Evolutionary conservation across 1,284 basidiomycete genomes (phyloP), one percentile per base, ranked within the genome.

Genomic region (Puccinia novopanici): DNA sequence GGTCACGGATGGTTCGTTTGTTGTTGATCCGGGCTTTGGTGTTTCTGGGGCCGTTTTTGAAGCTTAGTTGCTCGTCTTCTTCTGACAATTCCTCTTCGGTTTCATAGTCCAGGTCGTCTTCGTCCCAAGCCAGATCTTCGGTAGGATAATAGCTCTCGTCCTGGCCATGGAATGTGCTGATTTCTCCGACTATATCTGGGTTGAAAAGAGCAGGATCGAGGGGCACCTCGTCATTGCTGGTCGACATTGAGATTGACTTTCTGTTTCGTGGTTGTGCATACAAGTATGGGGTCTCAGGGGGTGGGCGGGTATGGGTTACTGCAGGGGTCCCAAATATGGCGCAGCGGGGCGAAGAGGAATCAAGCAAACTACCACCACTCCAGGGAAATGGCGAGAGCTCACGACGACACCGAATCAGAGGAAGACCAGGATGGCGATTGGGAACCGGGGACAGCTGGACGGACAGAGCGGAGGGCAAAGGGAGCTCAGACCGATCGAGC

Each of bases 201-300:
- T 78, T 78, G 75, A 78, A 78, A 48, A 78, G 19, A 42, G 70
- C 52, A 10, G 75, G 75, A 59, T 78, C 75, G 2, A 78, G 48
- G 3, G 75, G 75, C 27, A 78, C 9, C 22, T n/a, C 27, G 42
- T n/a, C 4, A 27, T 48, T 67, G 48, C 30, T 54, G 45, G 48
- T 27, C 45, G 27, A 24, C 55, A 57, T 48, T 17, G 34, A 27
- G 27, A 3, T 48, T 42, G 13, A 13, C 15, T 48, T 30, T 27
- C 30, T 24, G 17, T 30, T 34, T 40, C 27, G 24, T 5, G 55
- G 30, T 27, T 37, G 59, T 2, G 63, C 63, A 67, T 67, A 67
- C 63, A 67, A 24, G 63, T 67, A 67, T 67, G 63, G 63, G 63
- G 22, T 45, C 24, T 13, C 42, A 42, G 37, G 30, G 24, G 57